A percentile compares a stretch with the other conserved stretches of the same genome.
Evolutionary conservation across 2,329 filamentous ascomycete species (phyloP).

Genomic region (Ophiostoma sp.): DNA sequence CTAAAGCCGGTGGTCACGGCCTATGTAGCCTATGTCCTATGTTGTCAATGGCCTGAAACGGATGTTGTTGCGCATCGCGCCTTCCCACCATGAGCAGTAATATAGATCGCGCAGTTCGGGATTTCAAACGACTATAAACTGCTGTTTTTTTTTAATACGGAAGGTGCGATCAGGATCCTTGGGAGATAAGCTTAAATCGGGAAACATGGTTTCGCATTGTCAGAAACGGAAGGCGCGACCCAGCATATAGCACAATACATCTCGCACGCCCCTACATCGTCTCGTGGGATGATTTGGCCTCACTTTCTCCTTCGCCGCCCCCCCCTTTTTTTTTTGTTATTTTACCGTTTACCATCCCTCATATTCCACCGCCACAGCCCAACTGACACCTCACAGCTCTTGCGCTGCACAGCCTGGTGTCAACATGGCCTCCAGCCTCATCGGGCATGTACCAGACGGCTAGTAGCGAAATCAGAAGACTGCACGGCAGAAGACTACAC

Average conservation of each 20-base stretch:
- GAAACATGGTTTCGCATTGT: background rate
- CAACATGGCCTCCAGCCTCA: conserved; percentile 1
- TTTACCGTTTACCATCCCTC: no score
- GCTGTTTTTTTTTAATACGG: background rate
- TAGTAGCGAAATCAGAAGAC: background rate
- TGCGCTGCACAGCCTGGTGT: background rate
- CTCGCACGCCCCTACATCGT: background rate
- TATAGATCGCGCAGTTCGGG: background rate
- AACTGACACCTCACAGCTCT: background rate
- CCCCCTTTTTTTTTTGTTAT: no score
- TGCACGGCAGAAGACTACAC: background rate
- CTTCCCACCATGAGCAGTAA: background rate
- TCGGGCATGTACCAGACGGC: background rate
- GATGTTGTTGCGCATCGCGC: background rate
- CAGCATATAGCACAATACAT: background rate
- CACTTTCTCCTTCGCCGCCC: background rate
- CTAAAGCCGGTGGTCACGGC: background rate
- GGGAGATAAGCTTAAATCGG: background rate
- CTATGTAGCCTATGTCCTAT: background rate
- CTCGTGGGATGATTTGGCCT: background rate
- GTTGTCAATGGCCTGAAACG: background rate
- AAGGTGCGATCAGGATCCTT: background rate
- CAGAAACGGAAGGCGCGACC: conserved; percentile 6
- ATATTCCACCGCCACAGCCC: background rate
- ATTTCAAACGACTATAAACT: background rate